These are phyloP conservation scores for Phaeosphaeria sp. DNA, from an alignment of 2,329 filamentous ascomycete genomes.

Conservation along the genomic window DNA sequence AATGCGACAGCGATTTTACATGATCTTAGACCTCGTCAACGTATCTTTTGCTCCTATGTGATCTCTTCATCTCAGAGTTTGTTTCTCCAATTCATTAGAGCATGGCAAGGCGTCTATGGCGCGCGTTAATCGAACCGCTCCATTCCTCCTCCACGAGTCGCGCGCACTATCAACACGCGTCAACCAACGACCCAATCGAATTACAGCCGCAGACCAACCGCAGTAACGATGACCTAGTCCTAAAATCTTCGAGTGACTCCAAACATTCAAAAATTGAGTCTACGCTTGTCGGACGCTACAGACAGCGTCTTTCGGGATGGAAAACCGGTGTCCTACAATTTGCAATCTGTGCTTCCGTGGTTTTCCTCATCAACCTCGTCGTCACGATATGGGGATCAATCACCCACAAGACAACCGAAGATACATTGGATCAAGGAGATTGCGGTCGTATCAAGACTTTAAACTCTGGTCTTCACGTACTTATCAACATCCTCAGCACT, in stretches of 20 bases:
- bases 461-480: constrained; percentile 49
- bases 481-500: constrained; percentile 58
- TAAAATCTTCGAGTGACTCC: not conserved
- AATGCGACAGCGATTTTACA: not conserved
- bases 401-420: not conserved
- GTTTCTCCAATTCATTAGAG: not conserved
- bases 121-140: not conserved
- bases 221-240: not conserved
- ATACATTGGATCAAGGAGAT: constrained; percentile 22
- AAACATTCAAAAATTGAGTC: not conserved
- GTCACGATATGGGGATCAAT: constrained; percentile 17
- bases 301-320: not conserved
- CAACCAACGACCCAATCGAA: not conserved
- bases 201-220: not conserved
- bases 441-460: constrained; percentile 18
- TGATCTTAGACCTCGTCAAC: not conserved
- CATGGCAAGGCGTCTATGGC: not conserved
- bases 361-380: constrained; percentile 21
- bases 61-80: not conserved
- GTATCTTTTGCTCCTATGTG: not conserved
- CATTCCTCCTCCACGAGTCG: not conserved
- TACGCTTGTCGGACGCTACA: not conserved
- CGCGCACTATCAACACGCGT: not conserved
- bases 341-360: constrained; percentile 11
- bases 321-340: constrained; percentile 5